Conservation (phyloP, 2,329 filamentous ascomycete species). For the Botrytis deweyae region DNA sequence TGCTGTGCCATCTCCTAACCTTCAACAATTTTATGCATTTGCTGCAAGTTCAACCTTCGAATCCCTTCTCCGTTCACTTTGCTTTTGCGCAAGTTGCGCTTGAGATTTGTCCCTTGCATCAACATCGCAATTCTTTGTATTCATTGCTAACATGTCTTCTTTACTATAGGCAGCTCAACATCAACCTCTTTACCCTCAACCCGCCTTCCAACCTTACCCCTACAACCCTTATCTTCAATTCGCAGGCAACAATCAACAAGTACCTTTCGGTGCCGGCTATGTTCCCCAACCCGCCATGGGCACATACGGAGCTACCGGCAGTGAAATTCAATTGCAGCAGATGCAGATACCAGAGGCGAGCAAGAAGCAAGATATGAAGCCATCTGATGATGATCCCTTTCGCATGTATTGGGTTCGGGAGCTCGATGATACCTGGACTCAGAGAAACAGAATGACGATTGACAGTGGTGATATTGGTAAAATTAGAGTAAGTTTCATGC, state of each 20-base stretch:
- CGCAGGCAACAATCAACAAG: slow-evolving; percentile 15
- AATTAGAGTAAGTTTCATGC: slow-evolving; percentile 41
- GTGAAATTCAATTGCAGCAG: slow-evolving; percentile 33
- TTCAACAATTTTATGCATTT: background rate
- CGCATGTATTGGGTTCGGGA: slow-evolving; percentile 63
- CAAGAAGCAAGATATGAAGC: slow-evolving; percentile 58
- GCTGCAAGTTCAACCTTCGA: slow-evolving; percentile 2
- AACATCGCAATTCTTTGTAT: background rate
- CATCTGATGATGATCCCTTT: slow-evolving; percentile 57
- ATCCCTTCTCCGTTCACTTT: background rate
- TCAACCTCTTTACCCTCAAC: slow-evolving; percentile 3
- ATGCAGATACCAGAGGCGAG: slow-evolving; percentile 32
- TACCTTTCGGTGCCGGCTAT: slow-evolving; percentile 20
- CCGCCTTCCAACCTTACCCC: slow-evolving; percentile 13
- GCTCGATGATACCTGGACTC: slow-evolving; percentile 58
- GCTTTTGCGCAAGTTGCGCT: background rate
- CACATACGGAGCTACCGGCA: slow-evolving; percentile 27
- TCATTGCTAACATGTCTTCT: background rate
- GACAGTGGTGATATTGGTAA: slow-evolving; percentile 53
- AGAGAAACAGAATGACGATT: slow-evolving; percentile 59
- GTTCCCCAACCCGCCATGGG: slow-evolving; percentile 28
- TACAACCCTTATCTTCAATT: slow-evolving; percentile 2
- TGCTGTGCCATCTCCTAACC: background rate
- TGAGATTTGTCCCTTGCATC: background rate
- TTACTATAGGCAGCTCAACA: background rate